Conservation (phyloP, 345 rosid species). For the Brassica incana region DNA sequence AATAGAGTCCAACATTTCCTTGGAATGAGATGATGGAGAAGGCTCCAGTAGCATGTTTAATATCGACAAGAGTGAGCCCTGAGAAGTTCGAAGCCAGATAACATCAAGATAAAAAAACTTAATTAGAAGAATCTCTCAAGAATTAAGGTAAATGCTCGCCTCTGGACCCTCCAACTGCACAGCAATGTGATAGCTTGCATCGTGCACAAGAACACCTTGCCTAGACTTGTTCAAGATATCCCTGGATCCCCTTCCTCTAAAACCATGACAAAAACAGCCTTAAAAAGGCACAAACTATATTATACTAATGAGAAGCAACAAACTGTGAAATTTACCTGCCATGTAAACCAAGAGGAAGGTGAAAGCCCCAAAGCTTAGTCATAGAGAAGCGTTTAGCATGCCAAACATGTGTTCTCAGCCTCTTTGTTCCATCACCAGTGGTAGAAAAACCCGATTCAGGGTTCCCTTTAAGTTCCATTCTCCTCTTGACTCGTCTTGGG, state of each 20-base stretch:
- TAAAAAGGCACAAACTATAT: not conserved
- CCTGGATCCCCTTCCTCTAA: slow-evolving; percentile 88
- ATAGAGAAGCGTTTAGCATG: slow-evolving; percentile 84
- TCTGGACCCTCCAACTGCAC: slow-evolving; percentile 76
- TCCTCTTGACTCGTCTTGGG: slow-evolving; percentile 59
- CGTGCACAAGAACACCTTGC: slow-evolving; percentile 70
- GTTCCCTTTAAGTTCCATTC: slow-evolving; percentile 63
- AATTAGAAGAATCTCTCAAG: not conserved
- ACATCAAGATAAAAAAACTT: not conserved
- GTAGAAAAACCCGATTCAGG: slow-evolving; percentile 56
- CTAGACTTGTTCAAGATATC: slow-evolving; percentile 72
- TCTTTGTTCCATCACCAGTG: slow-evolving; percentile 85
- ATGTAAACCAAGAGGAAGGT: slow-evolving; percentile 84
- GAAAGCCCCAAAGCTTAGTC: slow-evolving; percentile 80
- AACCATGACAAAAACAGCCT: slow-evolving; percentile 34
- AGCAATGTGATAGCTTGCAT: slow-evolving; percentile 66
- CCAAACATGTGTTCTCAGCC: slow-evolving; percentile 93
- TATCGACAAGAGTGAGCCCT: slow-evolving; percentile 64
- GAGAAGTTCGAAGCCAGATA: slow-evolving; percentile 18
- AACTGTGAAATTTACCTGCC: slow-evolving; percentile 56
- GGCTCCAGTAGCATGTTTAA: slow-evolving; percentile 60
- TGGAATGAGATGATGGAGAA: slow-evolving; percentile 47
- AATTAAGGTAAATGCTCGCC: slow-evolving; percentile 49
- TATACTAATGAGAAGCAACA: slow-evolving; percentile 2
- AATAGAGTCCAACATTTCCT: slow-evolving; percentile 47